Conservation (phyloP, 768 basidiomycete genomes). For the Termitomyces sp. region DNA sequence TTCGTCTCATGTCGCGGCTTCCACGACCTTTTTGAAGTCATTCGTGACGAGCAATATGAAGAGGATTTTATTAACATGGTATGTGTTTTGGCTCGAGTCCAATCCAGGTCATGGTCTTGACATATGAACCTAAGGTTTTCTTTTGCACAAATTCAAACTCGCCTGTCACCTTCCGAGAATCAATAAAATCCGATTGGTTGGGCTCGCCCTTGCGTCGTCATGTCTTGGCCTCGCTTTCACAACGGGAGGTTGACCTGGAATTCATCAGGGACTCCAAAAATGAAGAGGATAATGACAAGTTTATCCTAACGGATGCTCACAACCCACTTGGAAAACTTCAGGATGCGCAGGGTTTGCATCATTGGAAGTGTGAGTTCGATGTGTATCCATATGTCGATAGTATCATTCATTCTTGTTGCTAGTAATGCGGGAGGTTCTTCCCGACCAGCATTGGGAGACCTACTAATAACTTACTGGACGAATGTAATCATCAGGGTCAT, state of each 20-base stretch:
- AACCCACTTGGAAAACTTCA: slow-evolving; percentile 69
- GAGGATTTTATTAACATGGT: slow-evolving; percentile 74
- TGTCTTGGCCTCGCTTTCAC: slow-evolving; percentile 46
- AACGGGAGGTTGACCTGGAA: slow-evolving; percentile 50
- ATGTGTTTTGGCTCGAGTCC: slow-evolving; percentile 14
- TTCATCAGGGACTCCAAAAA: slow-evolving; percentile 28
- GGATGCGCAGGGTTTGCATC: slow-evolving; percentile 53
- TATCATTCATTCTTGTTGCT: slow-evolving; percentile 5
- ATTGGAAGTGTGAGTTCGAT: slow-evolving; percentile 63
- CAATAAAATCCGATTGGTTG: slow-evolving; percentile 55
- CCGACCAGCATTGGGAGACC: slow-evolving; percentile 72
- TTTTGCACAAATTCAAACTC: slow-evolving; percentile 64
- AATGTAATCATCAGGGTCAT: not conserved
- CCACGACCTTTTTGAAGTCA: slow-evolving; percentile 54
- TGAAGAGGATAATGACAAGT: slow-evolving; percentile 35
- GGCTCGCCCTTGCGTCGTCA: slow-evolving; percentile 62
- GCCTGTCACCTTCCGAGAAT: slow-evolving; percentile 55
- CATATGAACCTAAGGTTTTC: slow-evolving; percentile 51
- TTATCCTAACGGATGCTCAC: slow-evolving; percentile 55
- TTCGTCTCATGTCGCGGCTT: slow-evolving; percentile 82
- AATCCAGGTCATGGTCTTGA: not conserved
- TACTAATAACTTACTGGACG: slow-evolving; percentile 37
- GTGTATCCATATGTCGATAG: slow-evolving; percentile 9
- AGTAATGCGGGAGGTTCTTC: slow-evolving; percentile 81
- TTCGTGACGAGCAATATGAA: slow-evolving; percentile 42